Percentiles rank a stretch among this genome's conserved stretches.
Evolutionary conservation across 1,139 yeast species (phyloP).

Genomic region (Hyphopichia buzzinii): DNA sequence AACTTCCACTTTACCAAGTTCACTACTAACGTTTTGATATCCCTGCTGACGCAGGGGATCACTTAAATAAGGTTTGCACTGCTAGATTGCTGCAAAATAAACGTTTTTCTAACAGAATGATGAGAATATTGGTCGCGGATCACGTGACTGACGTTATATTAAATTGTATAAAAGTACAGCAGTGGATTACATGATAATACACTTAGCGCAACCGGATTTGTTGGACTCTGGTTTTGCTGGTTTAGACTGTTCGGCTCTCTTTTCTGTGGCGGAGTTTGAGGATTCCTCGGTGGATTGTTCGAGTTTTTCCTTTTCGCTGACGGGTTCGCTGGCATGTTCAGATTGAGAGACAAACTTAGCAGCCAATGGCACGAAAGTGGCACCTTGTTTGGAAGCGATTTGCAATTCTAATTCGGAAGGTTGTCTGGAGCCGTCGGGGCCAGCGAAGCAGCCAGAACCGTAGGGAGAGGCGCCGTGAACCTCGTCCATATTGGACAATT

Average conservation of each 20-base stretch:
- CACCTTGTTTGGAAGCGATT: slow-evolving; percentile 43
- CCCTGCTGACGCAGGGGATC: too few species aligned
- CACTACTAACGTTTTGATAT: too few species aligned
- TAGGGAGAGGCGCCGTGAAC: slow-evolving; percentile 49
- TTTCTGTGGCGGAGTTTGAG: slow-evolving; percentile 1
- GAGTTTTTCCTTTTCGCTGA: slow-evolving; percentile 14
- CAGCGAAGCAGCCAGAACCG: slow-evolving; percentile 53
- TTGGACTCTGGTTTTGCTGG: slow-evolving; percentile 21
- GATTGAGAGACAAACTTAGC: slow-evolving; percentile 17
- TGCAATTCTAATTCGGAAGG: slow-evolving; percentile 39
- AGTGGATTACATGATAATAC: slow-evolving; percentile 30
- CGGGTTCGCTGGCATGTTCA: slow-evolving; percentile 9
- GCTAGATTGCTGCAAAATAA: too few species aligned
- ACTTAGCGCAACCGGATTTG: slow-evolving; percentile 24
- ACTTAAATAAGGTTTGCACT: too few species aligned
- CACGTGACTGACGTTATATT: too few species aligned
- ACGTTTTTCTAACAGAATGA: too few species aligned
- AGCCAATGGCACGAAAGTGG: slow-evolving; percentile 36
- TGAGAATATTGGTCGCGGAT: too few species aligned
- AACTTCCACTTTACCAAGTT: too few species aligned
- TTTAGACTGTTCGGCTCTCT: slow-evolving; percentile 5
- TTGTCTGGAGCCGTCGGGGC: slow-evolving; percentile 47
- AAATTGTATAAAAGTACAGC: too few species aligned
- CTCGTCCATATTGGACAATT: slow-evolving; percentile 34
- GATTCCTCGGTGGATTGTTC: slow-evolving; percentile 14